Evolutionary conservation across 306 rosid species (phyloP), one percentile per base, ranked within the genome.

Genomic region (Potentilla sterilis): DNA sequence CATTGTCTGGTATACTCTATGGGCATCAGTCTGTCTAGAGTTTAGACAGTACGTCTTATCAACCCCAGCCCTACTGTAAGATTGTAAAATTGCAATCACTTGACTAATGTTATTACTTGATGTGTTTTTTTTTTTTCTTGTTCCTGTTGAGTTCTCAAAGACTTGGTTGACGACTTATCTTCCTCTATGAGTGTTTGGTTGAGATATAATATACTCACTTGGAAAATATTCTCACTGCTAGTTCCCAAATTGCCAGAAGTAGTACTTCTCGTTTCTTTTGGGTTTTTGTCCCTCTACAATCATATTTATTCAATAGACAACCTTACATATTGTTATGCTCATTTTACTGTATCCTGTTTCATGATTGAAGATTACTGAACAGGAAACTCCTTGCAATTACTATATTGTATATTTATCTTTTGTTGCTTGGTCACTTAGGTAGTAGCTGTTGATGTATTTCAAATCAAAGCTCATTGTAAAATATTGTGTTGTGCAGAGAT

Each of bases 401-500:
- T 52, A 7, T 47, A 6, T 67, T 66, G 32, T 0, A 21, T 61
- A 9, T 79, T 34, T 58, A 68, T 68, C 47, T 67, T 73, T 34
- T 67, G 63, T 61, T 67, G 47, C 59, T 75, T 58, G 58, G 24
- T 2, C 22, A 70, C 42, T 64, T 74, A 66, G 43, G 19, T 34
- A 42, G 69, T 52, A 10, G 18, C 24, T 34, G 69, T 72, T 34
- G 65, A 61, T 22, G 34, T 54, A 74, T 59, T 32, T 35, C 2
- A 7, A 65, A 73, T 62, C 10, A 35, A 57, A 72, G 83, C 59
- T 67, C 64, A 55, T 38, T 74, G 22, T 62, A 35, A 54, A 43
- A 61, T 76, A 46, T 79, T 83, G 70, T 75, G 79, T 78, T 61
- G 38, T 68, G 48, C 77, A 93, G 97, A 91, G 80, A 57, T 94